Base-by-base conservation (phyloP, 1,284 basidiomycete species). In the Ganoderma lingzhi region DNA sequence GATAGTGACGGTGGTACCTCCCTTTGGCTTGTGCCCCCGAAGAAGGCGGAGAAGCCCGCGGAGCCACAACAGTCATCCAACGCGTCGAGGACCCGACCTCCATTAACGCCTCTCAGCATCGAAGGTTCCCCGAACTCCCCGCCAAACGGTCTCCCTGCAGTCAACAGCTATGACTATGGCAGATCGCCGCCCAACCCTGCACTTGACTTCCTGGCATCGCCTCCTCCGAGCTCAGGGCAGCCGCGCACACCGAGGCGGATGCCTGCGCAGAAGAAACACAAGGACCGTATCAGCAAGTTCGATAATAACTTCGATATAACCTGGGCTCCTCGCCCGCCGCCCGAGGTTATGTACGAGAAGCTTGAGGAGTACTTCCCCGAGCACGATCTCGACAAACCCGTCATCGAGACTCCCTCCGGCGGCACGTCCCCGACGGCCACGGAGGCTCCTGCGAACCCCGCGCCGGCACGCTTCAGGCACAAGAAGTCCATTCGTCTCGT, bases 361-460 rank as follows among this genome's bases (percentile, higher is more conserved):
- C 86, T 99, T 8, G 95, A 99, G 76, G 91, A 94, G 73, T 98
- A 96, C 84, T 99, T 99, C 86, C 97, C 97, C 0, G 92, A 94
- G 74, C 95, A 98, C 79, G 97, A 99, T 78, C 88, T 99, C 63
- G 98, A 99, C 82, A 94, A 95, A 78, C 97, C 97, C 0, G 92
- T 99, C 69, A 93, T 99, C 67, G 97, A 99, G 73, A 87, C 92
- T 6, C 86, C 87, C 14, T 91, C 93, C 0, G 93, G 93, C 14
- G 91, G 91, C 48, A 90, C 90, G 8, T 94, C 93, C 4, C 93
- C 93, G 0, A 94, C 93, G 0, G 84, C 88, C 41, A 87, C 86
- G 17, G 94, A 96, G 37, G 84, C 83, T 55, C 80, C 82, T 58
- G 80, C 83, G 15, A 80, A 82, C 17, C 79, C 84, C 23, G 70